A percentile compares a stretch with the other conserved stretches of the same genome.
Conservation (phyloP, 805 yeast species). For the Spathaspora sp. region DNA sequence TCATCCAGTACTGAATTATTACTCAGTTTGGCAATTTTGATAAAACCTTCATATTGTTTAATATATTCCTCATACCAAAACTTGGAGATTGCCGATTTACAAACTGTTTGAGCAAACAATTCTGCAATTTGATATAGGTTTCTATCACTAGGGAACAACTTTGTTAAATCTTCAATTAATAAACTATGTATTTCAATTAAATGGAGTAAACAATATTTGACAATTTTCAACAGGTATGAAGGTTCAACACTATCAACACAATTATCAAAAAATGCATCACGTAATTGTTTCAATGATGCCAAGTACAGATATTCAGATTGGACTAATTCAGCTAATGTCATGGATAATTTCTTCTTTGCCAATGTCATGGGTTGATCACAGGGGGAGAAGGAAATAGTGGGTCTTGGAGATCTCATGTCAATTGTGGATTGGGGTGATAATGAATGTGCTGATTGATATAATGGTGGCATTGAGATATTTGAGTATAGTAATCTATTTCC, state of each 20-base stretch:
- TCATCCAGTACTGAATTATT: background rate
- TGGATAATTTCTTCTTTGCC: constrained; percentile 10
- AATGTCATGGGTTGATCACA: background rate
- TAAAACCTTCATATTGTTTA: constrained; percentile 26
- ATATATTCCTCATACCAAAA: constrained; percentile 31
- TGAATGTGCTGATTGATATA: background rate
- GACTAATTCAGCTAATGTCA: constrained; percentile 42
- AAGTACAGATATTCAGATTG: constrained; percentile 48
- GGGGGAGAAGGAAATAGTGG: constrained; percentile 18
- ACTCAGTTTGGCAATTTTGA: constrained; percentile 15
- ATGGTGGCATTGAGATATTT: background rate
- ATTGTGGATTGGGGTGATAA: background rate
- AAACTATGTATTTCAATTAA: constrained; percentile 24
- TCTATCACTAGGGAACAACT: constrained; percentile 1
- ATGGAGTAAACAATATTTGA: constrained; percentile 4
- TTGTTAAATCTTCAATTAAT: constrained; percentile 15
- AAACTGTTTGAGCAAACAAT: constrained; percentile 2
- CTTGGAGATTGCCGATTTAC: constrained; percentile 11
- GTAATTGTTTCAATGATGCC: constrained; percentile 40
- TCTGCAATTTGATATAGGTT: constrained; percentile 6
- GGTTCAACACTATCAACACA: constrained; percentile 26
- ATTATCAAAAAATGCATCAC: constrained; percentile 41
- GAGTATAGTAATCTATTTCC: background rate
- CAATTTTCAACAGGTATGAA: constrained; percentile 19
- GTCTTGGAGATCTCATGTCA: constrained; percentile 17